Evolutionary conservation across 495 filamentous ascomycete genomes (phyloP).

Genomic region (Penicillium bovifimosum): DNA sequence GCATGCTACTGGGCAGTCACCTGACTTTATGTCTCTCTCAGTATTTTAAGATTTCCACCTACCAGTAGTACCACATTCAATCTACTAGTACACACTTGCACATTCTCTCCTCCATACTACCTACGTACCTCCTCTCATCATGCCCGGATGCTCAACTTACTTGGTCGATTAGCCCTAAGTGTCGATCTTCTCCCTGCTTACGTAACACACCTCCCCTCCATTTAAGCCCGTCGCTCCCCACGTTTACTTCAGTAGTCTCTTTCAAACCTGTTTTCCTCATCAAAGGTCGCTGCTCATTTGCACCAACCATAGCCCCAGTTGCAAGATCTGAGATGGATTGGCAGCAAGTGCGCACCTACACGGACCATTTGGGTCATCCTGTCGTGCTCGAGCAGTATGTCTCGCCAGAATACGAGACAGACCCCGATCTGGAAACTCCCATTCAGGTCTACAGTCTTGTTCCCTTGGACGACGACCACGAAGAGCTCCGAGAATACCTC

Average conservation of each 20-base stretch:
- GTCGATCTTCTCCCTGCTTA: not conserved
- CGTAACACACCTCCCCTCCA: not conserved
- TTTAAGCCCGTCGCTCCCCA: not conserved
- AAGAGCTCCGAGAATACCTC: conserved; percentile 14
- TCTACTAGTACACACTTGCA: too few species aligned
- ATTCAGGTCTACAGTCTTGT: conserved; percentile 23
- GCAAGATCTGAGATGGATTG: too few species aligned
- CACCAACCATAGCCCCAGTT: too few species aligned
- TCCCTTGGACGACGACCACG: conserved; percentile 19
- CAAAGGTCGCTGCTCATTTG: not conserved
- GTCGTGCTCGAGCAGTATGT: conserved; percentile 18
- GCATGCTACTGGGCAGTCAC: too few species aligned
- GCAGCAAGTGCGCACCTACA: conserved; percentile 13
- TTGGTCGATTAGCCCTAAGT: not conserved
- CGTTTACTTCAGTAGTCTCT: conserved; percentile 1
- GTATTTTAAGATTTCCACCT: too few species aligned
- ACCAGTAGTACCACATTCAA: too few species aligned
- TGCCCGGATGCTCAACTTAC: too few species aligned
- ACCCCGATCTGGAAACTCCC: conserved; percentile 1
- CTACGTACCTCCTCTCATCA: too few species aligned
- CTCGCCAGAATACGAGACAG: conserved; percentile 5
- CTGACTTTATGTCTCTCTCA: too few species aligned
- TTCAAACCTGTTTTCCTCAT: conserved; percentile 2
- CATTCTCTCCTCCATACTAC: too few species aligned
- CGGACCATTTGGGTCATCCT: conserved; percentile 14